Base-by-base conservation (phyloP, 2,329 filamentous ascomycete genomes). In the Paraconiothyrium sp. region DNA sequence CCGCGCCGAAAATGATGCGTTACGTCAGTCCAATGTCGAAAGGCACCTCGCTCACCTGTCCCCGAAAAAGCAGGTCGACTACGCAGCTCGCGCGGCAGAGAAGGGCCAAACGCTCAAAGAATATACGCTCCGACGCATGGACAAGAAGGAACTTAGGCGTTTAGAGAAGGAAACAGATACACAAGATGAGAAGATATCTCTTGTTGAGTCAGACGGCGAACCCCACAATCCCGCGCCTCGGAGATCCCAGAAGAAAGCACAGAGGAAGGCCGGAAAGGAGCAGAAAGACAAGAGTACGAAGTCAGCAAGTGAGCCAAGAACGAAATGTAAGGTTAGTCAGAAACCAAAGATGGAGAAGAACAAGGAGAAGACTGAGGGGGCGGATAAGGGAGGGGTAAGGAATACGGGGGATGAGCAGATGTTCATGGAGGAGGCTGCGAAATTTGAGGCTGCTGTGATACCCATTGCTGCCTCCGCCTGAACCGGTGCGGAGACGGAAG, bases 91-190 rank as follows among this genome's bases (percentile, higher is more conserved):
- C 34, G 80, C 79, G 1, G 69, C 67, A 0, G 70, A 67, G 20
- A 82, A 81, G 65, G 71, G 74, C 13, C 71, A 81, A 47, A 70
- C 76, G 0, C 65, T 81, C 6, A 75, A 80, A 43, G 66, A 69
- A 14, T 82, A 78, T 58, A 61, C 76, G 32, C 63, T 69, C n/a
- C 70, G 73, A 16, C 72, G 76, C 30, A 71, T 76, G 14, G 69
- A 73, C 50, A 79, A 78, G 66, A 79, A 77, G 55, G 63, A 57
- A 0, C 66, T 67, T 32, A 67, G 70, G 56, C 67, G 61, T 30
- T 51, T 58, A 24, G 37, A 51, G 10, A 54, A 49, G 32, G 10
- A 39, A 41, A 24, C 34, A 1, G 20, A 24, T 6, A 46, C 2
- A 3, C 3, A 41, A n/a, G 44, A 10, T 9, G 43, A 57, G 22